These are phyloP conservation scores for Neofusicoccum umdonicola DNA, from an alignment of 2,329 filamentous ascomycete genomes.

Conservation along the genomic window DNA sequence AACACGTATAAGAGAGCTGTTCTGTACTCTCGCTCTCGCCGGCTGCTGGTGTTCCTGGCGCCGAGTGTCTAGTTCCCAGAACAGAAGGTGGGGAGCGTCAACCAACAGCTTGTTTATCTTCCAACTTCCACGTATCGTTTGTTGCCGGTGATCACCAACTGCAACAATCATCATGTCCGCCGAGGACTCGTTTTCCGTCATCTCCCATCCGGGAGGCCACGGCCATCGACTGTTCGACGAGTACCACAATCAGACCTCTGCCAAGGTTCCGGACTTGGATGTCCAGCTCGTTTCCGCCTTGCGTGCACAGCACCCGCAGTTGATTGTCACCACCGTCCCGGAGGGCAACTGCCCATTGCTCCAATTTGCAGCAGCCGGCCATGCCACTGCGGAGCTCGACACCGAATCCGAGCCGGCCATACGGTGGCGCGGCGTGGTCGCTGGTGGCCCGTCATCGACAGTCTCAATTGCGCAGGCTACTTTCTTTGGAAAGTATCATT, in stretches of 20 bases:
- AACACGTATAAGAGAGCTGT: neutral
- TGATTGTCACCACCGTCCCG: constrained; percentile 42
- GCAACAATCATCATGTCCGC: neutral
- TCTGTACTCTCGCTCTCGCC: neutral
- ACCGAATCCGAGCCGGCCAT: constrained; percentile 37
- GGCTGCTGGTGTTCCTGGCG: neutral
- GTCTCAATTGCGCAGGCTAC: constrained; percentile 37
- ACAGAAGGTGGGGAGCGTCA: constrained; percentile 8
- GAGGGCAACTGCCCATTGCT: constrained; percentile 37
- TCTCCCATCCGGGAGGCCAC: neutral
- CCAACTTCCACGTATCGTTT: neutral
- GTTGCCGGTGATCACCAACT: neutral
- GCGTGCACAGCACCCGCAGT: constrained; percentile 34
- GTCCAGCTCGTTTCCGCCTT: constrained; percentile 39
- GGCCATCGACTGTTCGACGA: constrained; percentile 33
- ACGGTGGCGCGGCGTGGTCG: constrained; percentile 38
- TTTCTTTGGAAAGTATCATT: constrained; percentile 41
- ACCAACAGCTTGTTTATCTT: neutral
- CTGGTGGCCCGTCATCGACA: constrained; percentile 22
- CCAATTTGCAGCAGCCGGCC: constrained; percentile 43
- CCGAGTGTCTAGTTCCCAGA: neutral
- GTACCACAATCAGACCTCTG: constrained; percentile 34
- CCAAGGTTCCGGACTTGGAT: constrained; percentile 38
- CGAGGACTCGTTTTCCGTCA: constrained; percentile 7
- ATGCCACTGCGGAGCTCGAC: constrained; percentile 39